phyloP scores from a whole-genome alignment of 345 rosid species.

The Cardamine occulta region DNA sequence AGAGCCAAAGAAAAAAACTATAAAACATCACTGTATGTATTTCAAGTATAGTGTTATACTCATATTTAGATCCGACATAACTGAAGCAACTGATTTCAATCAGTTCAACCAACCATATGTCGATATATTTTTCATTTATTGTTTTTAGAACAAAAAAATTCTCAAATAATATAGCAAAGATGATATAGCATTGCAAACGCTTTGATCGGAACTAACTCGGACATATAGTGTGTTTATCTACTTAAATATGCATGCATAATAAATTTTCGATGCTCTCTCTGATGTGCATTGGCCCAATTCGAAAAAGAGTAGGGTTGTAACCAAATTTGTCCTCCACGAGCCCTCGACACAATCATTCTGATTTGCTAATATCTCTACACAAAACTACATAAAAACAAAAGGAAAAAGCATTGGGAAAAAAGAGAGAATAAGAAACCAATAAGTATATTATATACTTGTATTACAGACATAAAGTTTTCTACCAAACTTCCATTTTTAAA shows the following conservation, averaged over 20 bases:
- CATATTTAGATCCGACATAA: slow-evolving; percentile 4
- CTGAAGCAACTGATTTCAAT: slow-evolving; percentile 19
- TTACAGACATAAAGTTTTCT: slow-evolving; percentile 28
- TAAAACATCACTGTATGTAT: not conserved
- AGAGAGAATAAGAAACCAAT: not conserved
- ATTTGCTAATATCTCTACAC: slow-evolving; percentile 30
- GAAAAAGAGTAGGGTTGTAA: slow-evolving; percentile 19
- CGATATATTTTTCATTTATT: slow-evolving; percentile 9
- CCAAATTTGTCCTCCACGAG: slow-evolving; percentile 27
- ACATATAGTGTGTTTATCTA: too few species aligned
- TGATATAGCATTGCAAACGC: too few species aligned
- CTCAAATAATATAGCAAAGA: too few species aligned
- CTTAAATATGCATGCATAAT: too few species aligned
- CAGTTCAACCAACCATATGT: slow-evolving; percentile 29
- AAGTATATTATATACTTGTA: not conserved
- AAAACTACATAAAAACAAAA: slow-evolving; percentile 18
- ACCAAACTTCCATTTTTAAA: slow-evolving; percentile 26
- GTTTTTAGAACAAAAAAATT: too few species aligned
- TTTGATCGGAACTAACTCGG: too few species aligned
- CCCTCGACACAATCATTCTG: slow-evolving; percentile 41
- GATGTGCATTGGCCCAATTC: not conserved
- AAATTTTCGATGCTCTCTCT: not conserved
- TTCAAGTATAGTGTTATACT: not conserved
- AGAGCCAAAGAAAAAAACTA: too few species aligned
- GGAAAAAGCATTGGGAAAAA: not conserved